Evolutionary conservation across 768 basidiomycete genomes (phyloP).

Genomic region (Pleurotus platypus): DNA sequence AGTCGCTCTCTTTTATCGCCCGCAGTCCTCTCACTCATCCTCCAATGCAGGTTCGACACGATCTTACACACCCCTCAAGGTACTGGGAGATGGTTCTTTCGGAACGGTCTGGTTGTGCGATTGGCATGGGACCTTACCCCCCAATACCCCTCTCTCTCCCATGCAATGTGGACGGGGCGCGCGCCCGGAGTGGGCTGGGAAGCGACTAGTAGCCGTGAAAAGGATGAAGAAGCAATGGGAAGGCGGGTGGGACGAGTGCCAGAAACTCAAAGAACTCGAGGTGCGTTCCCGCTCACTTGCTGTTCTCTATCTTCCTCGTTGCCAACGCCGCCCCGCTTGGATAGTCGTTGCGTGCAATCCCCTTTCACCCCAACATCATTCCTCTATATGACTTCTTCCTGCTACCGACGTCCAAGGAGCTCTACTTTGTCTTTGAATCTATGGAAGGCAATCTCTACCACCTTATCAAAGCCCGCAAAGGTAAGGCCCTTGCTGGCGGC

Average conservation of each 20-base stretch:
- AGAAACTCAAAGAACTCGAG: constrained; percentile 92
- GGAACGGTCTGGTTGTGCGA: constrained; percentile 99
- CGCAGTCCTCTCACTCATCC: constrained; percentile 12
- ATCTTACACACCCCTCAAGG: constrained; percentile 93
- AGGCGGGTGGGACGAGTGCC: constrained; percentile 98
- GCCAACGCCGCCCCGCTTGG: constrained; percentile 13
- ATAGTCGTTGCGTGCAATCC: constrained; percentile 91
- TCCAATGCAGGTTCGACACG: constrained; percentile 65
- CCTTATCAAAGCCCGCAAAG: constrained; percentile 95
- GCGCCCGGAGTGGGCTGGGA: constrained; percentile 90
- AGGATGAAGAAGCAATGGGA: constrained; percentile 98
- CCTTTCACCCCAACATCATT: constrained; percentile 95
- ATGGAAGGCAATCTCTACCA: constrained; percentile 99
- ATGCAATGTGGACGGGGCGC: constrained; percentile 96
- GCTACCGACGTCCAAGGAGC: constrained; percentile 90
- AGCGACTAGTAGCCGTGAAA: constrained; percentile 94
- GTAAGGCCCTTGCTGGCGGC: constrained; percentile 93
- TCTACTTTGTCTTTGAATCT: constrained; percentile 99
- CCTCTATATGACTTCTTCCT: constrained; percentile 99
- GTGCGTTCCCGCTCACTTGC: constrained; percentile 37
- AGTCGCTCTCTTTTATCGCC: constrained; percentile 26
- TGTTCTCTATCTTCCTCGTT: constrained; percentile 11
- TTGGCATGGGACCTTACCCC: constrained; percentile 95
- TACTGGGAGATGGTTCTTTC: constrained; percentile 96
- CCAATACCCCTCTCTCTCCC: constrained; percentile 85